Conservation (phyloP, 2,329 filamentous ascomycete species). For the Gyromitra esculenta region DNA sequence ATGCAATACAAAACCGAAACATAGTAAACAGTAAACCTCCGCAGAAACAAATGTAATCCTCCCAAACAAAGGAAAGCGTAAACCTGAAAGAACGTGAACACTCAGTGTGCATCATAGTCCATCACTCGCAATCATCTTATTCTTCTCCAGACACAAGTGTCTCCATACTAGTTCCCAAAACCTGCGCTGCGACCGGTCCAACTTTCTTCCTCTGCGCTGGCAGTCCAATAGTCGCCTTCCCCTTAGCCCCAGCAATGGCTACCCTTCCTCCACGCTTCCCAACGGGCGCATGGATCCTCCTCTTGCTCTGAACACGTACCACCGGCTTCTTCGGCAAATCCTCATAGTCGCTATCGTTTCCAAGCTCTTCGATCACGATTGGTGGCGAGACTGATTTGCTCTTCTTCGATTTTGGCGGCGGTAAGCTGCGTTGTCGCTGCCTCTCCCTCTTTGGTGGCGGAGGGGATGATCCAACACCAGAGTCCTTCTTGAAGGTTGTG, state of each 20-base stretch:
- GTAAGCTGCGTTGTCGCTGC: slow-evolving; percentile 49
- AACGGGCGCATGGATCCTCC: slow-evolving; percentile 41
- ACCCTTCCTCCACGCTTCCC: slow-evolving; percentile 39
- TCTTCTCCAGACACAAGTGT: slow-evolving; percentile 54
- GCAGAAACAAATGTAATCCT: slow-evolving; percentile 43
- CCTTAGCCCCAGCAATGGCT: slow-evolving; percentile 35
- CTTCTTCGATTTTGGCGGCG: slow-evolving; percentile 45
- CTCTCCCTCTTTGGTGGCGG: slow-evolving; percentile 45
- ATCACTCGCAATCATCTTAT: slow-evolving; percentile 47
- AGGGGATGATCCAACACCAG: slow-evolving; percentile 43
- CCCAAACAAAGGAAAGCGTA: slow-evolving; percentile 50
- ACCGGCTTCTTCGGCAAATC: slow-evolving; percentile 46
- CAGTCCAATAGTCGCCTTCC: slow-evolving; percentile 39
- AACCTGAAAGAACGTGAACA: slow-evolving; percentile 44
- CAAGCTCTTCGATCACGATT: slow-evolving; percentile 44
- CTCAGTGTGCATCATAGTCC: slow-evolving; percentile 30
- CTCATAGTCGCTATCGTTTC: slow-evolving; percentile 42
- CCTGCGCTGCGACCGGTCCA: slow-evolving; percentile 31
- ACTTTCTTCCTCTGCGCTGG: slow-evolving; percentile 48
- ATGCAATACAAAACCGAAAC: slow-evolving; percentile 45
- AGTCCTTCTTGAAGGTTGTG: slow-evolving; percentile 41
- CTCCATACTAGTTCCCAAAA: slow-evolving; percentile 54
- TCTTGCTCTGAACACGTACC: slow-evolving; percentile 48
- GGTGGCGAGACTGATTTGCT: slow-evolving; percentile 46
- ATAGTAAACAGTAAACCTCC: slow-evolving; percentile 29